Base-by-base conservation (phyloP, 352 stramenopile genomes). In the Globisporangium lucens region DNA sequence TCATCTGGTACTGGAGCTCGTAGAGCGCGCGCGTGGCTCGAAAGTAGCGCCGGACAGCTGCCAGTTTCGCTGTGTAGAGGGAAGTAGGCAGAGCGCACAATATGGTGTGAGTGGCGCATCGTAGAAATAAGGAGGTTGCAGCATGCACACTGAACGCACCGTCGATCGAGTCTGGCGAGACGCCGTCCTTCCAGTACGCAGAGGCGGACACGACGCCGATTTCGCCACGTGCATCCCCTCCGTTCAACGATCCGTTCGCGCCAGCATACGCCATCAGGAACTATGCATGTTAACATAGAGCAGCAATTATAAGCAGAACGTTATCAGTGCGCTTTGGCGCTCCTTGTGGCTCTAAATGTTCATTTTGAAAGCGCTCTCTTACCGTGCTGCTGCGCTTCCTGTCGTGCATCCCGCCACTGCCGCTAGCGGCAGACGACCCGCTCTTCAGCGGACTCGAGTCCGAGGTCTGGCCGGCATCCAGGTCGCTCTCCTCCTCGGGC, bases 1-100 rank as follows among this genome's bases (percentile, higher is more conserved):
- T 93, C 72, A 87, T 79, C 66, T 90, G 81, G 56, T 79, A 89
- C 56, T 93, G 85, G 55, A 90, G 75, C 41, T 93, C 80, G 55
- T 92, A 95, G 29, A 95, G 61, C 22, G 79, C 75, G 12, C 87
- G 74, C 8, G 82, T 78, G 3, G 82, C 83, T 49, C 78, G 72
- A 8, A 95, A 66, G 68, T 91, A 95, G 7, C 75, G 75, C 9
- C 76, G 76, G 13, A 85, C 71, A 12, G 80, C 84, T 20, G 72
- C 78, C 30, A 90, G 66, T 58, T 93, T 89, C 1, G 75, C 87
- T 95, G 67, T 24, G 15, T 58, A 33, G 30, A 33, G 30, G 10
- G 13, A 24, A 38, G 6, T 41, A 46, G 36, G 17, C 27, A 61
- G 9, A 24, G 7, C 24, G 17, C 43, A n/a, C 15, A 51, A 8